Base-by-base conservation (phyloP, 148 eudicot genomes). In the Arbutus unedo region DNA sequence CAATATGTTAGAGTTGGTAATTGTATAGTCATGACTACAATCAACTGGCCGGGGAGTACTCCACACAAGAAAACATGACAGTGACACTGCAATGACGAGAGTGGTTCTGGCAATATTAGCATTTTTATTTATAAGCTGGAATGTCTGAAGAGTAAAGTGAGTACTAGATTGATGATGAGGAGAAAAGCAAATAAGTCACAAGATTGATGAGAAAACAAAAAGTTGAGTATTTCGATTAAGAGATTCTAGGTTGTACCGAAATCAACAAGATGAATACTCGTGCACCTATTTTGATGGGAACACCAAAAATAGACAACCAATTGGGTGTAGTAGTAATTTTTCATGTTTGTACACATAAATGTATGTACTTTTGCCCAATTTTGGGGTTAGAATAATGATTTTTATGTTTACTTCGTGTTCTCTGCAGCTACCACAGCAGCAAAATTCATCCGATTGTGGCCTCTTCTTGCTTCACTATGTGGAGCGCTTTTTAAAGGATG, bases 401-500 rank as follows among this genome's bases (percentile, higher is more conserved):
- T 15, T 76, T n/a, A 82, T n/a, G 31, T 60, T 76, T 79, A 21
- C 53, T 54, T 78, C 50, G 47, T 87, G 79, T 77, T 64, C 73
- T 81, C 45, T 87, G 90, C 94, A 96, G 98, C 87, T 96, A 81
- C 99, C 99, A 41, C 99, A 96, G 90, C 99, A 96, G 89, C 96
- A 86, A 60, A 96, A 96, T 81, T 87, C 86, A 67, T 92, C 81
- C 71, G 99, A 96, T 66, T 96, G 99, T 55, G 99, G 99, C 79
- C 93, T 96, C 71, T 96, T 94, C 89, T 87, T 96, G 89, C 99
- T 96, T 80, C 99, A 96, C 85, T 96, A 96, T 87, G 96, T 91
- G 49, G 99, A 96, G 84, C 90, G 86, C 44, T 96, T 96, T 86
- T 86, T 96, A 84, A 89, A 87, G 49, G 91, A 91, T 49, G 92